Conservation (phyloP, 2,329 filamentous ascomycete genomes). For the Juglanconis oblonga region DNA sequence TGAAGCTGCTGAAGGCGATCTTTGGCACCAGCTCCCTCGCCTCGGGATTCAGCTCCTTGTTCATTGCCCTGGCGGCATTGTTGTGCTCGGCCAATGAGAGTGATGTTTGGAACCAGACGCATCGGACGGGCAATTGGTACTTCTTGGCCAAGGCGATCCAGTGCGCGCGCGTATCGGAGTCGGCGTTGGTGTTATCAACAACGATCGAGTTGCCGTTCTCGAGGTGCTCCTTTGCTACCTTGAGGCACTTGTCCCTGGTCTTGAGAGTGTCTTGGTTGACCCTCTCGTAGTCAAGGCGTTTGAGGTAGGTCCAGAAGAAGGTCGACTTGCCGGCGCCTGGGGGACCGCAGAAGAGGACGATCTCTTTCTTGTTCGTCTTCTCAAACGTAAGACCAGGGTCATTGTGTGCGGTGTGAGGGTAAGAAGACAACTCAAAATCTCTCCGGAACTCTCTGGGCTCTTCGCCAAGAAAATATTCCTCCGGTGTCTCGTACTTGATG, state of each 20-base stretch:
- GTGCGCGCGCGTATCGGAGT: slow-evolving; percentile 69
- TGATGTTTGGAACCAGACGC: slow-evolving; percentile 77
- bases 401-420: slow-evolving; percentile 39
- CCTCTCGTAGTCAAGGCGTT: slow-evolving; percentile 76
- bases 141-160: slow-evolving; percentile 76
- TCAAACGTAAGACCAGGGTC: slow-evolving; percentile 43
- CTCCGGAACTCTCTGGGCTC: slow-evolving; percentile 62
- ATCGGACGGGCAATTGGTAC: slow-evolving; percentile 72
- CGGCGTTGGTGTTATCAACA: slow-evolving; percentile 94
- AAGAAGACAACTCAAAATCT: slow-evolving; percentile 66
- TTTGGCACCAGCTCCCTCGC: slow-evolving; percentile 69
- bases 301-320: slow-evolving; percentile 76
- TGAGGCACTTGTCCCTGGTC: slow-evolving; percentile 64
- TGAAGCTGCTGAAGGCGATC: slow-evolving; percentile 77
- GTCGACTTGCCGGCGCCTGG: slow-evolving; percentile 91
- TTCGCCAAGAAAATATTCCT: slow-evolving; percentile 82
- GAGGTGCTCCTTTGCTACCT: slow-evolving; percentile 66
- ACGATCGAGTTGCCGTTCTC: slow-evolving; percentile 65
- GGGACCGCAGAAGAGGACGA: slow-evolving; percentile 84
- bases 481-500: slow-evolving; percentile 78
- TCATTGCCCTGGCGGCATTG: slow-evolving; percentile 74
- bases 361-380: slow-evolving; percentile 65
- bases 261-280: slow-evolving; percentile 91
- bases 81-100: slow-evolving; percentile 78
- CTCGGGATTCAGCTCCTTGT: slow-evolving; percentile 76